These are phyloP conservation scores for Colletotrichum spinosum DNA, from an alignment of 2,329 filamentous ascomycete genomes.

Conservation along the genomic window DNA sequence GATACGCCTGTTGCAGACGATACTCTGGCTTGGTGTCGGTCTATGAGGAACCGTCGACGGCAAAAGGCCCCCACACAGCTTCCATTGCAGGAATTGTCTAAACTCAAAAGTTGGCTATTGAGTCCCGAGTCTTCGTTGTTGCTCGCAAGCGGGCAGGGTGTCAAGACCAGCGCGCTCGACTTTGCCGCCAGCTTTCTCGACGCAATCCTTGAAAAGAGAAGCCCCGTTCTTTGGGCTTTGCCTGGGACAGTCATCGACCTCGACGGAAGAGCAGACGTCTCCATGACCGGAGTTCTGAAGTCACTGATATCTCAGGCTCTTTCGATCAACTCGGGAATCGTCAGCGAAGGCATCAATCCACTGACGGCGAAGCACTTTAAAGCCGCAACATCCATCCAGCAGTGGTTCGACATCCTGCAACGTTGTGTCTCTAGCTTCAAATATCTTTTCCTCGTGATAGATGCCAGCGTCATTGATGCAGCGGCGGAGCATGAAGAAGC, in stretches of 20 bases:
- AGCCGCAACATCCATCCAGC: rapidly evolving
- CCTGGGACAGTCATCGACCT: not conserved
- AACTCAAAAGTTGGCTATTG: not conserved
- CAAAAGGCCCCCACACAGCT: not conserved
- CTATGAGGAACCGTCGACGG: not conserved
- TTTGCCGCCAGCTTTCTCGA: slow-evolving; percentile 11
- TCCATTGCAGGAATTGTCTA: rapidly evolving
- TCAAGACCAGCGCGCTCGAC: slow-evolving; percentile 3
- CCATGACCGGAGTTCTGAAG: rapidly evolving
- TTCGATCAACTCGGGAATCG: not conserved
- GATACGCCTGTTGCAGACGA: not conserved
- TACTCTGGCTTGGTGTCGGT: slow-evolving; percentile 1
- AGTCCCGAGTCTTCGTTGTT: not conserved
- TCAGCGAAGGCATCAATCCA: slow-evolving; percentile 2
- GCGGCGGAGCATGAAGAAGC: not conserved
- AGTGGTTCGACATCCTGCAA: not conserved
- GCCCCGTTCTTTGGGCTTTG: not conserved
- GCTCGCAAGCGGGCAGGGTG: not conserved
- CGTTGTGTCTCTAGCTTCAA: rapidly evolving
- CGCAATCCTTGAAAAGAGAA: rapidly evolving
- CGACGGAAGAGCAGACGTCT: not conserved
- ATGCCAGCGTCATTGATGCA: not conserved
- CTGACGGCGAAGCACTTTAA: not conserved
- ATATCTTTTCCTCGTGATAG: not conserved
- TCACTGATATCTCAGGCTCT: not conserved